Conservation (phyloP, 106 monocot species). For the Triglochin maritima region DNA sequence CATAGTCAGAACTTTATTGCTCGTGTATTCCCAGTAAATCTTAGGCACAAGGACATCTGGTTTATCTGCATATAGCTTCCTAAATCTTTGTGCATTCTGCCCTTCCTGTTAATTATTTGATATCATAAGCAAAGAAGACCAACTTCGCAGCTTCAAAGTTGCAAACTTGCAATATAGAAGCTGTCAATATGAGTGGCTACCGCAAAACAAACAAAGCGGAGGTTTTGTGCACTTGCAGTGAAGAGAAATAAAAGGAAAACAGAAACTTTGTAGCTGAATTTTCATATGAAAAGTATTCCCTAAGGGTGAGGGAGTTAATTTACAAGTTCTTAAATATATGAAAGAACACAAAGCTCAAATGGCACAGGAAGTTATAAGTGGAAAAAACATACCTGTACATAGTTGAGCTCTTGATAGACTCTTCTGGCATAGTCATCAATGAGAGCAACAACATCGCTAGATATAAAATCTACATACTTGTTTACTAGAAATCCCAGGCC, state of each 20-base stretch:
- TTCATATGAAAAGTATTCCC: too few relatives aligned
- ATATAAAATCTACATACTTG: constrained; percentile 77
- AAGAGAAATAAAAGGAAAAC: too few relatives aligned
- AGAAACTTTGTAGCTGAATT: too few relatives aligned
- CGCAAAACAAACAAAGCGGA: too few relatives aligned
- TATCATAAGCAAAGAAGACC: background rate
- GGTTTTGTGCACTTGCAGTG: too few relatives aligned
- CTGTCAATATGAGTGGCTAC: too few relatives aligned
- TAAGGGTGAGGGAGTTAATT: too few relatives aligned
- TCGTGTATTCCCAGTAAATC: constrained; percentile 98
- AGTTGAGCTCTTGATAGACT: constrained; percentile 98
- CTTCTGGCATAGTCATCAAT: constrained; percentile 96
- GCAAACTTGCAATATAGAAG: background rate
- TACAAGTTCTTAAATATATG: too few relatives aligned
- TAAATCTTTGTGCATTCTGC: constrained; percentile 94
- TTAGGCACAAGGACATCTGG: constrained; percentile 88
- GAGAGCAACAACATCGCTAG: constrained; percentile 91
- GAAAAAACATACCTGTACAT: constrained; percentile 61
- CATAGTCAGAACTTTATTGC: constrained; percentile 96
- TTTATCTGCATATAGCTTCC: constrained; percentile 95
- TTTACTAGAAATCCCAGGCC: constrained; percentile 85
- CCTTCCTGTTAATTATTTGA: constrained; percentile 62
- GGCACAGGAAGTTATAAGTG: background rate
- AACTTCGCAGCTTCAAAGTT: background rate
- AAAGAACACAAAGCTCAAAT: background rate